phyloP scores from a whole-genome alignment of 163 green algal genomes.

The Trebouxia gelatinosa region DNA sequence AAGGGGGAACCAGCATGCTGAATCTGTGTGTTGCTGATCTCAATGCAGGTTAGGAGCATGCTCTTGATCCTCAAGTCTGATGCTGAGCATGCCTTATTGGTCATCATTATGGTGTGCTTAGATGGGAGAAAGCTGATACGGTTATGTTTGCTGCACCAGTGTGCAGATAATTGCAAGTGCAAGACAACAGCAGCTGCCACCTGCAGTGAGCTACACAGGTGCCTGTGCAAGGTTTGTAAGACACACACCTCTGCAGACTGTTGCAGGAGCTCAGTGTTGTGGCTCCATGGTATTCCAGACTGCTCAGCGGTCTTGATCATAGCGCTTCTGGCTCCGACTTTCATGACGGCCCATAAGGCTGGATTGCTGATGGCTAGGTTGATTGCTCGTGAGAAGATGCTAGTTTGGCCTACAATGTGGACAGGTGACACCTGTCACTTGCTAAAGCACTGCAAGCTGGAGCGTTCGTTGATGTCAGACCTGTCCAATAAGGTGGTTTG shows the following conservation, averaged over 20 bases:
- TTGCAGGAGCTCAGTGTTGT: not conserved
- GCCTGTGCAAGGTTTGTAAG: too few species aligned
- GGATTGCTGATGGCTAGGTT: conserved; percentile 33
- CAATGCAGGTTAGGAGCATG: too few species aligned
- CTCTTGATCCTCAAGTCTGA: too few species aligned
- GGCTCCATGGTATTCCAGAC: conserved; percentile 32
- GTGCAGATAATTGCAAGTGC: too few species aligned
- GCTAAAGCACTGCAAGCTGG: not conserved
- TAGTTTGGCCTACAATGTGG: not conserved
- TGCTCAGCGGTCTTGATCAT: conserved; percentile 34
- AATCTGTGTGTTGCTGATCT: too few species aligned
- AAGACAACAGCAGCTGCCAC: too few species aligned
- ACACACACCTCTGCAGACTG: conserved; percentile 28
- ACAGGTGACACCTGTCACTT: not conserved
- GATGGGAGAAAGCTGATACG: too few species aligned
- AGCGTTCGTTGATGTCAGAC: not conserved
- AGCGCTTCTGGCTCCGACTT: conserved; percentile 23
- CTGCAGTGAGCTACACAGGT: too few species aligned
- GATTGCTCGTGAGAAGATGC: conserved; percentile 17
- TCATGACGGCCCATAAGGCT: conserved; percentile 34
- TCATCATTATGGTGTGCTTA: too few species aligned
- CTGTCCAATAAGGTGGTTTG: conserved; percentile 21
- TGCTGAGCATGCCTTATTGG: too few species aligned
- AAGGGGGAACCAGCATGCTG: too few species aligned
- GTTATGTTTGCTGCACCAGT: too few species aligned